A percentile compares a stretch with the other conserved stretches of the same genome.
Evolutionary conservation across 1,284 basidiomycete genomes (phyloP).

Genomic region (Erythrobasidium hasegawianum): DNA sequence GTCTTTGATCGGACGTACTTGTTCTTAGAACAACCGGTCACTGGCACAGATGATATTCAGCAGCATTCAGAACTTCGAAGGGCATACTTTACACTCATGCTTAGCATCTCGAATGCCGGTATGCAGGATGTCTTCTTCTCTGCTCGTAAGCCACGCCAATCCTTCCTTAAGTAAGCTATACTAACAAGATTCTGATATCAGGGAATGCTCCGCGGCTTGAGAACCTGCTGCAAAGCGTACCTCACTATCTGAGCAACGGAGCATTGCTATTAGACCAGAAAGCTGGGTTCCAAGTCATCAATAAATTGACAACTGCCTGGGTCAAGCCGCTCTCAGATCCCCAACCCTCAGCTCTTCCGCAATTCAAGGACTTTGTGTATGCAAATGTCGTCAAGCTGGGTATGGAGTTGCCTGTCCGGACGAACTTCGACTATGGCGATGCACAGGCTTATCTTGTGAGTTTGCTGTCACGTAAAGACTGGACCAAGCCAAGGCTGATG

Average conservation of each 20-base stretch:
- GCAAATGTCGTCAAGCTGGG: conserved; percentile 76
- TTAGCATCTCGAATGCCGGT: conserved; percentile 73
- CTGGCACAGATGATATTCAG: conserved; percentile 85
- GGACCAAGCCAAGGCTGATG: no score
- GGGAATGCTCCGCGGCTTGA: conserved; percentile 79
- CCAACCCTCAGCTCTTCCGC: conserved; percentile 55
- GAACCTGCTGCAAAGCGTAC: conserved; percentile 63
- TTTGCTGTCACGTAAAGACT: no score
- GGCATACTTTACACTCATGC: conserved; percentile 81
- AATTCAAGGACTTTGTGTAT: conserved; percentile 91
- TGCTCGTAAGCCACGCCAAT: conserved; percentile 75
- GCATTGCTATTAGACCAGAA: conserved; percentile 73
- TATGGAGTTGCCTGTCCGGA: conserved; percentile 74
- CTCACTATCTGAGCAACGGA: conserved; percentile 64
- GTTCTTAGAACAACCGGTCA: conserved; percentile 74
- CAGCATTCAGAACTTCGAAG: conserved; percentile 82
- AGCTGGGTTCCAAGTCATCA: conserved; percentile 75
- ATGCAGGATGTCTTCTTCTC: conserved; percentile 82
- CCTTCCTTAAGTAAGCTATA: no score
- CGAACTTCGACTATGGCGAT: conserved; percentile 81
- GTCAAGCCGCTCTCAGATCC: conserved; percentile 51
- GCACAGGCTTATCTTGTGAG: conserved; percentile 76
- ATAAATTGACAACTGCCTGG: conserved; percentile 68
- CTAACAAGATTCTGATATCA: conserved; percentile 44
- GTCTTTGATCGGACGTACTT: conserved; percentile 77